Percentiles rank a stretch among this genome's conserved stretches.
Conservation (phyloP, 2,329 filamentous ascomycete species). For the Calonectria fujianensis region DNA sequence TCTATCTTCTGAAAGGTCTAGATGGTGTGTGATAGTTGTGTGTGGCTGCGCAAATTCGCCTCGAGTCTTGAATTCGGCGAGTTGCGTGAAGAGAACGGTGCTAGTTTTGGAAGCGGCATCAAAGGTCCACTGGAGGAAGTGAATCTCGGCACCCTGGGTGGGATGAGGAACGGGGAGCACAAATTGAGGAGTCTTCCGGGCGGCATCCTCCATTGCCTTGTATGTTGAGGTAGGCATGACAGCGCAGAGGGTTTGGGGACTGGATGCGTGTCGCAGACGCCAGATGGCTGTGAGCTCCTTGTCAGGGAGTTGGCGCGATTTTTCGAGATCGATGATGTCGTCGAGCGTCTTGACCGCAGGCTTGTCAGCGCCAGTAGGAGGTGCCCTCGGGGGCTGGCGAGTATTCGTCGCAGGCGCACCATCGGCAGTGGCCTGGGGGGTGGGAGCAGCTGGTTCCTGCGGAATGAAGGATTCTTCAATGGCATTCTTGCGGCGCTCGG, state of each 20-base stretch:
- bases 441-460: constrained; percentile 60
- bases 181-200: constrained; percentile 88
- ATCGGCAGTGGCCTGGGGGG: constrained; percentile 59
- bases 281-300: constrained; percentile 92
- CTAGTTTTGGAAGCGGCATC: constrained; percentile 78
- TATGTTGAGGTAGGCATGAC: constrained; percentile 86
- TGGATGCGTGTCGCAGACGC: constrained; percentile 88
- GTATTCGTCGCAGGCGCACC: constrained; percentile 35
- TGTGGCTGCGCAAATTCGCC: constrained; percentile 94
- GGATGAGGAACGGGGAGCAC: constrained; percentile 88
- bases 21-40: constrained; percentile 94
- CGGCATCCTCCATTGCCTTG: constrained; percentile 80
- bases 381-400: constrained; percentile 39
- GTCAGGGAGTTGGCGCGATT: constrained; percentile 81
- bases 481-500: constrained; percentile 81
- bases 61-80: constrained; percentile 93
- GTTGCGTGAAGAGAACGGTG: constrained; percentile 92
- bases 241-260: constrained; percentile 87
- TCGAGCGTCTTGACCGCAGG: constrained; percentile 68
- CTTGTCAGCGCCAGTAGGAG: constrained; percentile 50
- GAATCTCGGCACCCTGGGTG: constrained; percentile 87
- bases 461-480: constrained; percentile 64
- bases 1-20: constrained; percentile 84
- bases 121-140: constrained; percentile 98
- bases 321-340: constrained; percentile 84